Evolutionary conservation across 2,329 filamentous ascomycete species (phyloP), one percentile per base, ranked within the genome.

Genomic region (Dactylellina parvicollis): DNA sequence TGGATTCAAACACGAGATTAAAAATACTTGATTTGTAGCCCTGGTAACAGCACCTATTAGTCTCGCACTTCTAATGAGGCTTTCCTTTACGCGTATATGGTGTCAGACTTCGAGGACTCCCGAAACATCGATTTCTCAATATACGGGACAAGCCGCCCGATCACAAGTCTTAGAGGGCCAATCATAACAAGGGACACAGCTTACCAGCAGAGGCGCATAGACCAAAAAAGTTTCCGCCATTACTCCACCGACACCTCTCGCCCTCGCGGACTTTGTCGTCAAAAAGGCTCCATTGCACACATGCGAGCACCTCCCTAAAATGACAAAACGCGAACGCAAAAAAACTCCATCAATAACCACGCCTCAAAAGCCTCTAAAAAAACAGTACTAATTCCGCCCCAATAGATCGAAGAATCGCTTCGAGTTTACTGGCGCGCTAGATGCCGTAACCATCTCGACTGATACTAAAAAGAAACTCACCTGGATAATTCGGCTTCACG

Each of bases 271-370:
- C 78, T 90, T 88, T 8, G 89, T 91, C 67, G 92, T 90, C 57
- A 92, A 83, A 79, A 92, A 91, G 24, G 89, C 89, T 67, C 87
- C 93, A 79, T 96, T 96, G 80, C 89, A 91, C 55, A 91, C 85
- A 82, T 91, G 89, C 78, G 87, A 90, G 78, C 87, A 89, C 57
- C 89, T 83, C 14, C 89, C 76, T 75, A 64, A 20, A 12, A 22
- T 1, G 28, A 20, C 38, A n/a, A 38, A 9, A 38, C 34, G 34
- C 34, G 34, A 38, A 9, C 12, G 3, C 34, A 38, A 32, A 46
- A 7, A 42, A 8, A 8, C 24, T 24, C 34, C 3, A 52, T 28
- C 28, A 34, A 40, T 32, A 54, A 32, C 40, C 40, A n/a, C 18
- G 28, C 26, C 28, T 22, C 10, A 10, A 10, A 44, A 57, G 4